A percentile compares a stretch with the other conserved stretches of the same genome.
These are phyloP conservation scores for Chamaenerion angustifolium DNA, from an alignment of 345 rosid species.

Conservation along the genomic window DNA sequence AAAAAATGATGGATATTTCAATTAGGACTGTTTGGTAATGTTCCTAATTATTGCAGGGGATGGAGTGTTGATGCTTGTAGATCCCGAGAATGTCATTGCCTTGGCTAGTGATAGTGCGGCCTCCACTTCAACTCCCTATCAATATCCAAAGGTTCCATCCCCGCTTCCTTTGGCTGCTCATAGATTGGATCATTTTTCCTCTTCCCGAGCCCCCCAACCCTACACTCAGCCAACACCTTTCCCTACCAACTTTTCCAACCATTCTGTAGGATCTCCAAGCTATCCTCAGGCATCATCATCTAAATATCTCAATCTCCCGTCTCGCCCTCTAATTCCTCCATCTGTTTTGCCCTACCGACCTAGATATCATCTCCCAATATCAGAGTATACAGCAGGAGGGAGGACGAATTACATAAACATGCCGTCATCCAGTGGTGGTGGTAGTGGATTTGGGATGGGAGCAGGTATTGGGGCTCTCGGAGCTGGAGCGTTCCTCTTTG, in stretches of 20 bases:
- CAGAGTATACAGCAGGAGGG: neutral
- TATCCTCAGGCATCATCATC: conserved; percentile 11
- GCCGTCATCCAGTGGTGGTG: conserved; percentile 2
- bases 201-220: neutral
- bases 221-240: conserved; percentile 11
- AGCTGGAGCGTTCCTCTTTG: conserved; percentile 1
- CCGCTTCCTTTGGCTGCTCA: conserved; percentile 4
- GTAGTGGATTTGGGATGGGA: conserved; percentile 7
- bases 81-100: no score
- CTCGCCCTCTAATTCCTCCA: conserved; percentile 6
- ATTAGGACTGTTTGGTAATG: no score
- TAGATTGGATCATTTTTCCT: neutral
- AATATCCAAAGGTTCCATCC: no score
- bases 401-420: conserved; percentile 5
- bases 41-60: no score
- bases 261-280: conserved; percentile 17
- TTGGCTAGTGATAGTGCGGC: no score
- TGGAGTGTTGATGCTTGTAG: no score
- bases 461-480: conserved; percentile 9
- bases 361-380: conserved; percentile 1
- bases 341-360: neutral
- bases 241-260: conserved; percentile 11
- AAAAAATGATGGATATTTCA: no score
- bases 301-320: conserved; percentile 5
- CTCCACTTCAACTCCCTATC: no score